These are phyloP conservation scores for Orychophragmus violaceus DNA, from an alignment of 345 rosid species.

Conservation along the genomic window DNA sequence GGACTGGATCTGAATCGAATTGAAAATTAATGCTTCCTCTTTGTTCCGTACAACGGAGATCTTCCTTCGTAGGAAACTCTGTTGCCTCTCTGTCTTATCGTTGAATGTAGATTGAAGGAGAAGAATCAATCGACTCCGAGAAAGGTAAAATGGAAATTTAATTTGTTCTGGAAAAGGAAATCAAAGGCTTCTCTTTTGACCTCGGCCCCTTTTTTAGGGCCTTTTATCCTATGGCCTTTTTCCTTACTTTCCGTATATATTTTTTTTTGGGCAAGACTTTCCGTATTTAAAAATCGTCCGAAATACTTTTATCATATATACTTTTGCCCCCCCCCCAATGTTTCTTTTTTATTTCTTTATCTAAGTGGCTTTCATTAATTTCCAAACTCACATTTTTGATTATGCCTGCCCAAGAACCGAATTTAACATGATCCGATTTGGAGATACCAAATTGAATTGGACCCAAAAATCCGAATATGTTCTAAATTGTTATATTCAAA, in stretches of 20 bases:
- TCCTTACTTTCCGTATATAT: background rate
- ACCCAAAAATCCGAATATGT: no score
- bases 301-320: background rate
- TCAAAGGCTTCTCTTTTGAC: constrained; percentile 9
- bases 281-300: background rate
- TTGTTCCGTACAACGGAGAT: background rate
- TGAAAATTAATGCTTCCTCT: background rate
- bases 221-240: background rate
- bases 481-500: no score
- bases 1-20: constrained; percentile 6
- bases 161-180: constrained; percentile 15
- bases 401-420: no score
- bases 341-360: background rate
- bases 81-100: constrained; percentile 5
- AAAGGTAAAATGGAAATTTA: background rate
- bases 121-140: background rate
- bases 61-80: background rate
- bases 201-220: background rate
- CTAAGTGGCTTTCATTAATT: no score
- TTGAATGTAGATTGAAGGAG: background rate
- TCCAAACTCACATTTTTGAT: no score
- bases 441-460: no score
- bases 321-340: background rate
- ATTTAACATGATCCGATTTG: no score
- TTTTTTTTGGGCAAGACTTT: no score